These are phyloP conservation scores for Quercus tomentella DNA, from an alignment of 331 rosid species.

Conservation along the genomic window DNA sequence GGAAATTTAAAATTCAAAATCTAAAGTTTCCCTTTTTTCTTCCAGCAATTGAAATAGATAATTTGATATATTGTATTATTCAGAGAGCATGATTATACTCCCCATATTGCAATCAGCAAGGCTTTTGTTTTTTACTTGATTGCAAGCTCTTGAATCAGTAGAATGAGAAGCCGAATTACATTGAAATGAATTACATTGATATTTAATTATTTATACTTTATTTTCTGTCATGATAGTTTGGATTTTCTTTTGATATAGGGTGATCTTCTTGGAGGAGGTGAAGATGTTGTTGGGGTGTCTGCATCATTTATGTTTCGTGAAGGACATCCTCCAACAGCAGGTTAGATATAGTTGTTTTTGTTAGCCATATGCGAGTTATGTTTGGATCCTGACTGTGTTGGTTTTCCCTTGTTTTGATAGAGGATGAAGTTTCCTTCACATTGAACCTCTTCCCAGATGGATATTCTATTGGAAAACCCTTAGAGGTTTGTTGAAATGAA, in stretches of 20 bases:
- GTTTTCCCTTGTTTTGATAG: conserved; percentile 43
- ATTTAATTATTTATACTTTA: conserved; percentile 11
- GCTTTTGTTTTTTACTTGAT: not conserved
- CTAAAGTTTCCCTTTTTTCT: not conserved
- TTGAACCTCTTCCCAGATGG: conserved; percentile 81
- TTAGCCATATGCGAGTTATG: conserved; percentile 4
- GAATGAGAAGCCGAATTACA: conserved; percentile 13
- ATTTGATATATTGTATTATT: not conserved
- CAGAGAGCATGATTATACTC: not conserved
- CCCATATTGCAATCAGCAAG: not conserved
- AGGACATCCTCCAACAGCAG: conserved; percentile 38
- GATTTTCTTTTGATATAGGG: conserved; percentile 34
- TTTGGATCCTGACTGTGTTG: conserved; percentile 15
- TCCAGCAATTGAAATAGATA: not conserved
- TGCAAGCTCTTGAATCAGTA: not conserved
- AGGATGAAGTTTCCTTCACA: conserved; percentile 74
- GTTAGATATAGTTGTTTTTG: conserved; percentile 26
- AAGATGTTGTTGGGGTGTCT: conserved; percentile 30
- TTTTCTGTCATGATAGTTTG: conserved; percentile 17
- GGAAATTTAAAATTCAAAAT: not conserved
- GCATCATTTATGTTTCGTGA: conserved; percentile 47
- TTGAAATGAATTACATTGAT: conserved; percentile 2
- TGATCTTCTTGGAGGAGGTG: conserved; percentile 37
- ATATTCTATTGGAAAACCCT: conserved; percentile 79
- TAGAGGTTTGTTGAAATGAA: conserved; percentile 64